Evolutionary conservation across 177 flowering plant genomes (phyloP).

Genomic region (Tripterygium wilfordii): DNA sequence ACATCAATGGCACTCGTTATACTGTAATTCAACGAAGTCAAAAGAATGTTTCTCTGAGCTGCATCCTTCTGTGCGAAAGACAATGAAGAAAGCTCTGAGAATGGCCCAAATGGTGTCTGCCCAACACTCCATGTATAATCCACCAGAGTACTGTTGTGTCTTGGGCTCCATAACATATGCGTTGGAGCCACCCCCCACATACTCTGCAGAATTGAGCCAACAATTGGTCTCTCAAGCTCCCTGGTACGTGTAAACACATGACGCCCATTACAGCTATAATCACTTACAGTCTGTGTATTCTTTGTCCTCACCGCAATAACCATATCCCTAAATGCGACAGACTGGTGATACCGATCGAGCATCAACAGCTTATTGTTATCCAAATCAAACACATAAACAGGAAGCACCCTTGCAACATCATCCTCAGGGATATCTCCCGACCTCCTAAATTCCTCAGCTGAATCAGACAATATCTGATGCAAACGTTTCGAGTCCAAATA

Average conservation of each 20-base stretch:
- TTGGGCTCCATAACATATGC: conserved; percentile 79
- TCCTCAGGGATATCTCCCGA: conserved; percentile 55
- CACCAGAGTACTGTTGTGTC: conserved; percentile 72
- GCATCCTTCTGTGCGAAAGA: conserved; percentile 98
- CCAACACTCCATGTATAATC: conserved; percentile 99
- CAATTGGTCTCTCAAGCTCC: conserved; percentile 81
- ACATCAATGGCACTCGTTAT: conserved; percentile 78
- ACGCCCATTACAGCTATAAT: conserved; percentile 90
- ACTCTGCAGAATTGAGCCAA: conserved; percentile 89
- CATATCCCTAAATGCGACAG: conserved; percentile 92
- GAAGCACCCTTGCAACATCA: conserved; percentile 69
- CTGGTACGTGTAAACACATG: conserved; percentile 80
- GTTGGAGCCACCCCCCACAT: conserved; percentile 99
- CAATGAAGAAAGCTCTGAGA: conserved; percentile 65
- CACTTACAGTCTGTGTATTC: conserved; percentile 89
- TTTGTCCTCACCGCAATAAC: conserved; percentile 91
- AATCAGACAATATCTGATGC: conserved; percentile 75
- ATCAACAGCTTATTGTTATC: conserved; percentile 51
- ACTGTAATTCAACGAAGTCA: conserved; percentile 73
- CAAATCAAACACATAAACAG: conserved; percentile 94
- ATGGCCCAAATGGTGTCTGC: conserved; percentile 99
- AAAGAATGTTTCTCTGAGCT: conserved; percentile 74
- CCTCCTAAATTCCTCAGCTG: conserved; percentile 65
- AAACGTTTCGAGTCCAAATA: conserved; percentile 89
- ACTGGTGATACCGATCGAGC: conserved; percentile 90